Evolutionary conservation across 2,329 filamentous ascomycete species (phyloP).

Genomic region (Metarhizium brunneum): DNA sequence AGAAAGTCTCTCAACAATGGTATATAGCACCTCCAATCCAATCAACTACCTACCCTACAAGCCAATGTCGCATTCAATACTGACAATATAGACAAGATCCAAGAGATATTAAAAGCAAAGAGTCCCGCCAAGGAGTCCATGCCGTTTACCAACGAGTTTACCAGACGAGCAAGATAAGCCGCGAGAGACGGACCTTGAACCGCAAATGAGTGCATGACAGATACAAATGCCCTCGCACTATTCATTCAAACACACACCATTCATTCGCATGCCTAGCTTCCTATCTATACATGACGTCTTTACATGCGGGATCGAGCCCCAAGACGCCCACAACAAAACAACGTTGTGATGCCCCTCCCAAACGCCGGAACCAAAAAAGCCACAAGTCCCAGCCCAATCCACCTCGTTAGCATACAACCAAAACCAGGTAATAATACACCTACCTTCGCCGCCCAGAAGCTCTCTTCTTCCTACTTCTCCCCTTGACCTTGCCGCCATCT

Average conservation of each 20-base stretch:
- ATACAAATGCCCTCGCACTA: too few relatives aligned
- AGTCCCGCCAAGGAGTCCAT: too few relatives aligned
- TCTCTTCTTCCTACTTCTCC: slow-evolving; percentile 24
- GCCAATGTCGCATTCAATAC: too few relatives aligned
- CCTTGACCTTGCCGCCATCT: slow-evolving; percentile 17
- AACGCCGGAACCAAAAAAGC: neutral
- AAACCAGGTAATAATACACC: neutral
- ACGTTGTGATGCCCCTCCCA: neutral
- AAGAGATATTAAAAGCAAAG: too few relatives aligned
- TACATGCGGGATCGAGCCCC: neutral
- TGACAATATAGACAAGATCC: too few relatives aligned
- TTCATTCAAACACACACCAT: neutral
- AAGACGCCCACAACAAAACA: neutral
- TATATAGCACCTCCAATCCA: too few relatives aligned
- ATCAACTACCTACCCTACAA: too few relatives aligned
- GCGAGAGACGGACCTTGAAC: too few relatives aligned
- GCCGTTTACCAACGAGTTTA: too few relatives aligned
- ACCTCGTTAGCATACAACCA: neutral
- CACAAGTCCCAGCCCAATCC: neutral
- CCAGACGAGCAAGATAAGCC: too few relatives aligned
- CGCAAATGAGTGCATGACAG: too few relatives aligned
- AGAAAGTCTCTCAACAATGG: too few relatives aligned
- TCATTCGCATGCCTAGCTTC: neutral
- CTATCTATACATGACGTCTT: neutral
- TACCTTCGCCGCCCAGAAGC: slow-evolving; percentile 25